Evolutionary conservation across 192 early-diverging fungal genomes (phyloP).

Genomic region (Allomyces arbusculus): DNA sequence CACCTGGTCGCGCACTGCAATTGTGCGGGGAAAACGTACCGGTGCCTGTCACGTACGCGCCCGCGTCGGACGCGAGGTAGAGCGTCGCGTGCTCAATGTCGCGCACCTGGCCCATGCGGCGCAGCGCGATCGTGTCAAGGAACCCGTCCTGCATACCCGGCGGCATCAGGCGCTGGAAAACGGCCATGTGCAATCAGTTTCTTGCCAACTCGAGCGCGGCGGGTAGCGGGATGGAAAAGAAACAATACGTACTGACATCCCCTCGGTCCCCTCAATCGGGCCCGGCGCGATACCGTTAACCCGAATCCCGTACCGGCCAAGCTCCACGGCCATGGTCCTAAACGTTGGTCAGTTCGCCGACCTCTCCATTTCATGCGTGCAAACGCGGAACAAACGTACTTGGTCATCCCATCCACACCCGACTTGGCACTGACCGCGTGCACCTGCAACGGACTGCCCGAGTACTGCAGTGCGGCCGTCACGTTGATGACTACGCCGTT

Average conservation of each 20-base stretch:
- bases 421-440: slow-evolving; percentile 41
- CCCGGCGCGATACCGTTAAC: slow-evolving; percentile 7
- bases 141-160: slow-evolving; percentile 8
- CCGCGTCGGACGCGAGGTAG: slow-evolving; percentile 43
- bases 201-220: slow-evolving; percentile 1
- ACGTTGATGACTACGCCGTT: slow-evolving; percentile 49
- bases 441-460: slow-evolving; percentile 21
- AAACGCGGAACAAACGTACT: too few relatives aligned
- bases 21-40: too few relatives aligned
- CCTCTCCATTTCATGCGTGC: too few relatives aligned
- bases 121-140: slow-evolving; percentile 2
- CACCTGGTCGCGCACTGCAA: too few relatives aligned
- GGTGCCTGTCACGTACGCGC: slow-evolving; percentile 32
- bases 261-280: slow-evolving; percentile 22
- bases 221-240: slow-evolving; percentile 8
- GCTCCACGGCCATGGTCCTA: slow-evolving; percentile 3
- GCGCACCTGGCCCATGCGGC: slow-evolving; percentile 19
- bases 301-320: slow-evolving; percentile 19
- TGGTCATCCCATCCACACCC: slow-evolving; percentile 36
- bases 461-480: slow-evolving; percentile 45
- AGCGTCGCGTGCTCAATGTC: slow-evolving; percentile 54
- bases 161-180: slow-evolving; percentile 8
- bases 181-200: background rate
- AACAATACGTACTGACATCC: slow-evolving; percentile 5
- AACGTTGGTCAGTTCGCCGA: background rate